These are phyloP conservation scores for Diaporthe sp. DNA, from an alignment of 2,329 filamentous ascomycete genomes.

Conservation along the genomic window DNA sequence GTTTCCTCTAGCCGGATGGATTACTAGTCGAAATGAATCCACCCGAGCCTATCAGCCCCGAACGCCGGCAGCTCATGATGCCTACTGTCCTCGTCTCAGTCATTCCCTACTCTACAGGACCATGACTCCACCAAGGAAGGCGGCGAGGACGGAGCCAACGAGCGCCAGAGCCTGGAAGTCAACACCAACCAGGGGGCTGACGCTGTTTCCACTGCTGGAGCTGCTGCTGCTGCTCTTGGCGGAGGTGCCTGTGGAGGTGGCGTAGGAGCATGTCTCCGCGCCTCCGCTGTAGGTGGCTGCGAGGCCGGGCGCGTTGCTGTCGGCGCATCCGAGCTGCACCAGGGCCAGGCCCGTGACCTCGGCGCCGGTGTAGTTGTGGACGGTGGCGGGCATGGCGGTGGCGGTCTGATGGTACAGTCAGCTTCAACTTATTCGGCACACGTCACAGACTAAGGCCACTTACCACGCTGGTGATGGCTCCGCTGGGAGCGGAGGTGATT, in stretches of 20 bases:
- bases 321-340: conserved; percentile 34
- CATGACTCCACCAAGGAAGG: conserved; percentile 38
- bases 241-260: conserved; percentile 39
- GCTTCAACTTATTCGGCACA: not conserved
- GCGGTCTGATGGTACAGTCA: conserved; percentile 27
- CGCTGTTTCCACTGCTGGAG: conserved; percentile 18
- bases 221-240: conserved; percentile 38
- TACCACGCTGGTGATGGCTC: conserved; percentile 65
- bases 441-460: not conserved
- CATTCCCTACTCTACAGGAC: conserved; percentile 27
- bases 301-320: conserved; percentile 41
- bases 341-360: conserved; percentile 39
- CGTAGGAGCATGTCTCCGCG: conserved; percentile 41
- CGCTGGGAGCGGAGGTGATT: conserved; percentile 69
- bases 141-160: conserved; percentile 37
- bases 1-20: not conserved
- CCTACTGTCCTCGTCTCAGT: not conserved
- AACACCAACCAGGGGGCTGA: conserved; percentile 21
- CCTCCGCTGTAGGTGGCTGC: conserved; percentile 40
- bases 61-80: conserved; percentile 32
- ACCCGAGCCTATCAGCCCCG: conserved; percentile 4
- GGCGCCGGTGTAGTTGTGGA: conserved; percentile 40
- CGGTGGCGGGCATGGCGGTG: conserved; percentile 40
- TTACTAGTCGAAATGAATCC: conserved; percentile 11
- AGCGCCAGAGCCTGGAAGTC: conserved; percentile 38